These are phyloP conservation scores for Camelina neglecta DNA, from an alignment of 345 rosid genomes.

Conservation along the genomic window DNA sequence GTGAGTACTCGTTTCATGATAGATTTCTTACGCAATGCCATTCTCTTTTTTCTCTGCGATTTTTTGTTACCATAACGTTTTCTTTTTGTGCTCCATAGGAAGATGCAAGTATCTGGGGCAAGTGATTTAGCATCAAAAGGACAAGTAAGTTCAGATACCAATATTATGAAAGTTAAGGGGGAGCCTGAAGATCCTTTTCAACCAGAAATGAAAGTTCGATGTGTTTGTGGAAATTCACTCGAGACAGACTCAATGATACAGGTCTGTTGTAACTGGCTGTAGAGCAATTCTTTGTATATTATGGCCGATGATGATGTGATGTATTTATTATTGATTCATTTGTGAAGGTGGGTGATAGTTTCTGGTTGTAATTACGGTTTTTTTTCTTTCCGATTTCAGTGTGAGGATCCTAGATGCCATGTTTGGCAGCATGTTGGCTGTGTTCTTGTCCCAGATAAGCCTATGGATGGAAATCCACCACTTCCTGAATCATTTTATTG, in stretches of 20 bases:
- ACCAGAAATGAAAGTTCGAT: constrained; percentile 72
- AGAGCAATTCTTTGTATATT: constrained; percentile 13
- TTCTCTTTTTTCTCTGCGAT: constrained; percentile 5
- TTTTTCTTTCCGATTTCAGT: constrained; percentile 48
- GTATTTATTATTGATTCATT: constrained; percentile 7
- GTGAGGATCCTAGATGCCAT: constrained; percentile 78
- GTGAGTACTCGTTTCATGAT: constrained; percentile 39
- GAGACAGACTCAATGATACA: constrained; percentile 75
- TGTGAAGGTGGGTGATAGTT: background rate
- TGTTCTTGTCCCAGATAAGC: constrained; percentile 79
- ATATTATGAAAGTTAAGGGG: constrained; percentile 65
- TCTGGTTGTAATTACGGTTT: background rate
- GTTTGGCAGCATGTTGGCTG: constrained; percentile 87
- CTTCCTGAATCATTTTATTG: constrained; percentile 81
- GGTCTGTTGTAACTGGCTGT: constrained; percentile 47
- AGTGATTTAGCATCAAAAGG: constrained; percentile 86
- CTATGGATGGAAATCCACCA: constrained; percentile 64
- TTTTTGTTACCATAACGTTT: constrained; percentile 26
- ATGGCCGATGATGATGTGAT: constrained; percentile 15
- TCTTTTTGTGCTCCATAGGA: constrained; percentile 53
- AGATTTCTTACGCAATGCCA: background rate
- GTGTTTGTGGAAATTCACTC: constrained; percentile 86
- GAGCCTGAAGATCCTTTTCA: constrained; percentile 63
- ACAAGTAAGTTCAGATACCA: constrained; percentile 66
- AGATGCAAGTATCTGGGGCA: constrained; percentile 92